Conservation (phyloP, 768 basidiomycete genomes). For the Tylopilus felleus region DNA sequence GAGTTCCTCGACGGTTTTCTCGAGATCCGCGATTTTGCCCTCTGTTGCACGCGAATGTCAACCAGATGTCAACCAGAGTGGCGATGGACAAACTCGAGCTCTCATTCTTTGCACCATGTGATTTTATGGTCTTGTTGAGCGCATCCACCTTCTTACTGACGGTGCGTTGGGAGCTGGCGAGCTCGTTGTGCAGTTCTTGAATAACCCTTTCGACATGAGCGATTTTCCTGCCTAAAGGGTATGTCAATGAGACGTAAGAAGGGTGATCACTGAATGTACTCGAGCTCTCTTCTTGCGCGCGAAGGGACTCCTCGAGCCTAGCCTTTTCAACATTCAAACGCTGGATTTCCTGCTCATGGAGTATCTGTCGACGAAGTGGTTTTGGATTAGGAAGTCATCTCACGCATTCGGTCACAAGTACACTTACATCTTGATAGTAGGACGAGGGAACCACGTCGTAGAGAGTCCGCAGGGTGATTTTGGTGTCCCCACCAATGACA, state of each 20-base stretch:
- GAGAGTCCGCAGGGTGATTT: background rate
- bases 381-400: background rate
- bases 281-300: background rate
- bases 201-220: background rate
- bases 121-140: too few relatives aligned
- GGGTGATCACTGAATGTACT: background rate
- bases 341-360: background rate
- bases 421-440: background rate
- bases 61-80: background rate
- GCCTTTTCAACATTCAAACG: background rate
- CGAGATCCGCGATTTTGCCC: background rate
- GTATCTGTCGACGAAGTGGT: background rate
- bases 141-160: background rate
- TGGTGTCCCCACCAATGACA: background rate
- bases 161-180: background rate
- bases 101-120: too few relatives aligned
- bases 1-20: background rate
- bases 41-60: background rate
- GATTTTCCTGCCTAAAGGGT: background rate
- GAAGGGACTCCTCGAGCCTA: background rate
- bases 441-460: background rate
- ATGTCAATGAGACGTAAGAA: background rate
- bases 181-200: background rate
- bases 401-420: background rate
- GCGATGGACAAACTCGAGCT: background rate